These are phyloP conservation scores for Aurinia saxatilis DNA, from an alignment of 345 rosid genomes.

Conservation along the genomic window DNA sequence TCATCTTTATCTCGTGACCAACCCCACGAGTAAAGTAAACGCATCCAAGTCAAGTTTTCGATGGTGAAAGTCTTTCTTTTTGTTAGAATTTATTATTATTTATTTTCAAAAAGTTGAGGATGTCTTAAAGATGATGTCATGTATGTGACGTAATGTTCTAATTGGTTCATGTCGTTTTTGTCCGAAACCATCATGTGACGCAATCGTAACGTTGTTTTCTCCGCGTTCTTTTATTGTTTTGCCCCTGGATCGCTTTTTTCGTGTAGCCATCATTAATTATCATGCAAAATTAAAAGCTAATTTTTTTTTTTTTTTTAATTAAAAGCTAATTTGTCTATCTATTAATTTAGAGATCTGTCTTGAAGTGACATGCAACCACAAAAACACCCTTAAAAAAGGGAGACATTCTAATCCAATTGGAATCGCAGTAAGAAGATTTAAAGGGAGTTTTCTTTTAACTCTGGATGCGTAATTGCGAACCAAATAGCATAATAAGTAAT, in stretches of 20 bases:
- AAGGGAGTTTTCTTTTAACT: no score
- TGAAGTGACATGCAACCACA: no score
- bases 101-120: not conserved
- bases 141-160: not conserved
- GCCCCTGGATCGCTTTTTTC: not conserved
- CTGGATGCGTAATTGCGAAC: no score
- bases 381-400: no score
- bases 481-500: no score
- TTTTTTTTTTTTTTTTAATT: no score
- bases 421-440: no score
- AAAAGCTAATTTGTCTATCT: no score
- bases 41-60: slow-evolving; percentile 11
- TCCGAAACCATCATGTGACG: not conserved
- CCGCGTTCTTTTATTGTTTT: not conserved
- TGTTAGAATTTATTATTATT: not conserved
- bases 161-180: slow-evolving; percentile 9
- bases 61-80: slow-evolving; percentile 18
- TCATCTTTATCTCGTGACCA: not conserved
- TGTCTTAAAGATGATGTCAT: slow-evolving; percentile 1
- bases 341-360: no score
- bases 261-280: no score
- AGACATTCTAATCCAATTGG: no score
- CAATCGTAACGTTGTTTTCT: not conserved
- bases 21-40: slow-evolving; percentile 23
- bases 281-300: not conserved